Evolutionary conservation across 306 rosid genomes (phyloP).

Genomic region (Hippophae gyantsensis): DNA sequence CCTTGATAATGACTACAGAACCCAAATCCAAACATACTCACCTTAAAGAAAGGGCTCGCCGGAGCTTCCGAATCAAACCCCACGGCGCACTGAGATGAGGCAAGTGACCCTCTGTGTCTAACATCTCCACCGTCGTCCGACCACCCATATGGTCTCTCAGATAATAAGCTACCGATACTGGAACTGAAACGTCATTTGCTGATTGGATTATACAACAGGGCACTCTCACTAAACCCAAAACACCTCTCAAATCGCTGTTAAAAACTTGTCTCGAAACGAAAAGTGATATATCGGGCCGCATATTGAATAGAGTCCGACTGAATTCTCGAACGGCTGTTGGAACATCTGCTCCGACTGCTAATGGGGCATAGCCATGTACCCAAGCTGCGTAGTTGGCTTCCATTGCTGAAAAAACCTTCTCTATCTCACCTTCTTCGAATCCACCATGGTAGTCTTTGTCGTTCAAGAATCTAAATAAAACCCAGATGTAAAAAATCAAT

Average conservation of each 20-base stretch:
- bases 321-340: conserved; percentile 74
- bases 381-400: conserved; percentile 72
- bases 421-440: conserved; percentile 57
- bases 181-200: conserved; percentile 59
- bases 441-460: conserved; percentile 87
- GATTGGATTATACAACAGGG: conserved; percentile 85
- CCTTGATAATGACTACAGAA: no score
- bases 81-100: conserved; percentile 83
- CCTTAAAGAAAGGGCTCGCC: conserved; percentile 42
- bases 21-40: background rate
- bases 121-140: conserved; percentile 55
- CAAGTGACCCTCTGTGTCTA: conserved; percentile 83
- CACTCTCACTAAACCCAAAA: conserved; percentile 60
- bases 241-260: conserved; percentile 75
- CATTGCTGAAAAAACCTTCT: conserved; percentile 62
- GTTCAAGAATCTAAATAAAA: conserved; percentile 50
- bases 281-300: conserved; percentile 85
- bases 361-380: conserved; percentile 78
- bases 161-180: conserved; percentile 62
- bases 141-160: conserved; percentile 76
- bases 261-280: conserved; percentile 56
- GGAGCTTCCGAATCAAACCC: conserved; percentile 46
- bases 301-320: conserved; percentile 75
- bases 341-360: conserved; percentile 79
- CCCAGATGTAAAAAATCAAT: no score